Percentiles rank a stretch among this genome's conserved stretches.
Evolutionary conservation across 257 asterid genomes (phyloP).

Genomic region (Solanum piurae): DNA sequence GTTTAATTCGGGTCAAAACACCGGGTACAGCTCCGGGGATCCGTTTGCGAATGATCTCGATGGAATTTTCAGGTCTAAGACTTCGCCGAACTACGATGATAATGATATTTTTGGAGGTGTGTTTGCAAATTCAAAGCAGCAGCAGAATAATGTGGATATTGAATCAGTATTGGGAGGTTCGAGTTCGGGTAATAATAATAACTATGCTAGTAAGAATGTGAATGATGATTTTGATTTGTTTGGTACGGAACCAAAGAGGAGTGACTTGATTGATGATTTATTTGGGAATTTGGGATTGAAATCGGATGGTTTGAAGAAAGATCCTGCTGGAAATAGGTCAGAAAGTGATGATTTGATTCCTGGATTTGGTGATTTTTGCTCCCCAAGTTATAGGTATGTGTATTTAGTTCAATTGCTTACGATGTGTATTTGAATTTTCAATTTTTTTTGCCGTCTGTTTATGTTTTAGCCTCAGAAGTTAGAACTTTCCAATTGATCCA

Average conservation of each 20-base stretch:
- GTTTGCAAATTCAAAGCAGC: constrained; percentile 15
- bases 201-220: constrained; percentile 11
- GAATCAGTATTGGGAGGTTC: constrained; percentile 41
- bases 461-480: background rate
- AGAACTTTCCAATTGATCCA: background rate
- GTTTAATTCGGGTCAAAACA: constrained; percentile 4
- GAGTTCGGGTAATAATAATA: background rate
- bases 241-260: constrained; percentile 21
- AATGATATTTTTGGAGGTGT: constrained; percentile 51
- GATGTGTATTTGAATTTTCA: background rate
- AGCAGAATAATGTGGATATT: constrained; percentile 33
- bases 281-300: constrained; percentile 37
- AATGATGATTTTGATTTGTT: constrained; percentile 35
- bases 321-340: constrained; percentile 20
- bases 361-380: constrained; percentile 37
- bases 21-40: constrained; percentile 1
- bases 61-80: constrained; percentile 41
- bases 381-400: constrained; percentile 22
- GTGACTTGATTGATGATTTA: constrained; percentile 38
- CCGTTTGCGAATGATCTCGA: constrained; percentile 59
- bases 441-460: background rate
- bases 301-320: constrained; percentile 2
- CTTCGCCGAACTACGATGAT: constrained; percentile 11
- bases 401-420: background rate
- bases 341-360: constrained; percentile 45